A percentile compares a stretch with the other conserved stretches of the same genome.
These are phyloP conservation scores for Pestalotiopsis sp. DNA, from an alignment of 2,329 filamentous ascomycete species.

Conservation along the genomic window DNA sequence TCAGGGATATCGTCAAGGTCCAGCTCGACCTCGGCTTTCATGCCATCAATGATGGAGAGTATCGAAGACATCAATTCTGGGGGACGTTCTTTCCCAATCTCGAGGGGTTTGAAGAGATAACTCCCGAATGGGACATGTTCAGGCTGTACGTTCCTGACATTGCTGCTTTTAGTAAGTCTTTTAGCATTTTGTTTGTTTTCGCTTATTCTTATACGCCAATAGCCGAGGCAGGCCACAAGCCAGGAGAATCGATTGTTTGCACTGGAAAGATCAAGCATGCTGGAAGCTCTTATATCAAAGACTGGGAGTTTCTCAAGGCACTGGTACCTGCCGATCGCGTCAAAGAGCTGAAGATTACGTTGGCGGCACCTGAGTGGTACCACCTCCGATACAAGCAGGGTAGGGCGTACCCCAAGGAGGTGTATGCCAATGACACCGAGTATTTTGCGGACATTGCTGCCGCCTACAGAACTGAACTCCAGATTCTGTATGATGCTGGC, in stretches of 20 bases:
- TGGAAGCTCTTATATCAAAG: conserved; percentile 43
- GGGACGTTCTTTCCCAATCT: conserved; percentile 49
- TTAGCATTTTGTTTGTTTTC: not conserved
- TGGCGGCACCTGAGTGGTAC: conserved; percentile 56
- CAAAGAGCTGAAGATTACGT: conserved; percentile 57
- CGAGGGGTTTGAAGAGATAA: conserved; percentile 46
- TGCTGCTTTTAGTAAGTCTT: conserved; percentile 41
- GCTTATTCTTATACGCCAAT: not conserved
- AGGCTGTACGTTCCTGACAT: conserved; percentile 55
- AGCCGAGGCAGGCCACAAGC: conserved; percentile 48
- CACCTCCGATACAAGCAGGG: conserved; percentile 61
- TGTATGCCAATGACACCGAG: conserved; percentile 60
- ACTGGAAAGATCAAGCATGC: conserved; percentile 49
- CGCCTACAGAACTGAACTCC: conserved; percentile 60
- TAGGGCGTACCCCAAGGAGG: conserved; percentile 57
- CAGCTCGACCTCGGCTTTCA: conserved; percentile 70
- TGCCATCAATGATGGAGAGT: conserved; percentile 55
- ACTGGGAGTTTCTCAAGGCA: conserved; percentile 45
- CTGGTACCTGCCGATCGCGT: conserved; percentile 60
- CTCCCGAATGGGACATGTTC: conserved; percentile 53
- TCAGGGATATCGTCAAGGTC: conserved; percentile 68
- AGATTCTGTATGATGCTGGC: conserved; percentile 63
- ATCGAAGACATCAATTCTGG: conserved; percentile 50
- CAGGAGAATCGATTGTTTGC: conserved; percentile 48
- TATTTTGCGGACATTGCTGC: conserved; percentile 68